Evolutionary conservation across 2,329 filamentous ascomycete genomes (phyloP).

Genomic region (Hysterium pulicare): DNA sequence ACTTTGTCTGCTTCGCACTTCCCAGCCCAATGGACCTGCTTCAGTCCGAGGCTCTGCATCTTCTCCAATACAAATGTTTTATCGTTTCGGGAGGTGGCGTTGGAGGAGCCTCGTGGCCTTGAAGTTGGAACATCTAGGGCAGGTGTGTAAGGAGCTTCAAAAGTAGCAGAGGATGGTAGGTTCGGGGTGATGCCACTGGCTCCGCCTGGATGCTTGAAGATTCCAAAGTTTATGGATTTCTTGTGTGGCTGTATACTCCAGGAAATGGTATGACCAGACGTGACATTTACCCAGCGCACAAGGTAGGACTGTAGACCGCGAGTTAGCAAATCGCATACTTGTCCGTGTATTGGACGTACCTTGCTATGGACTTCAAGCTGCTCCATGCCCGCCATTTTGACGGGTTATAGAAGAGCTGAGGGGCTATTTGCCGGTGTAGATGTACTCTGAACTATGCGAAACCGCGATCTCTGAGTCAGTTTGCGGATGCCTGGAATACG

Average conservation of each 20-base stretch:
- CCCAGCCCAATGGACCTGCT: slow-evolving; percentile 73
- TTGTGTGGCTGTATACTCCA: slow-evolving; percentile 98
- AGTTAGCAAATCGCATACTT: slow-evolving; percentile 14
- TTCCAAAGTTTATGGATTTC: slow-evolving; percentile 96
- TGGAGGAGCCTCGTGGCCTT: slow-evolving; percentile 52
- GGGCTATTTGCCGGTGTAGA: no score
- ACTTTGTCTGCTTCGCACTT: slow-evolving; percentile 97
- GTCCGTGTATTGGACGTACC: no score
- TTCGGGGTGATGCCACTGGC: slow-evolving; percentile 48
- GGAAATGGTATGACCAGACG: slow-evolving; percentile 85
- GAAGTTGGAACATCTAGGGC: slow-evolving; percentile 55
- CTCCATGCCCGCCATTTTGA: slow-evolving; percentile 84
- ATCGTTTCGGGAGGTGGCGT: slow-evolving; percentile 63
- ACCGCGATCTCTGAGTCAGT: no score
- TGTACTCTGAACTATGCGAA: no score
- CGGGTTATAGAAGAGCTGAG: not conserved
- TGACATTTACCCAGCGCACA: slow-evolving; percentile 92
- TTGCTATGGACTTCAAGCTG: slow-evolving; percentile 97
- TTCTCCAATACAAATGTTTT: slow-evolving; percentile 68
- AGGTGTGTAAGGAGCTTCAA: slow-evolving; percentile 35
- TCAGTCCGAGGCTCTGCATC: slow-evolving; percentile 59
- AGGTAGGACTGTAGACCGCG: slow-evolving; percentile 76
- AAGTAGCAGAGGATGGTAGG: slow-evolving; percentile 33
- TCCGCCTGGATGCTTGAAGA: slow-evolving; percentile 92
- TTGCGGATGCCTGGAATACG: no score